These are phyloP conservation scores for Phytophthora palmivora DNA, from an alignment of 352 stramenopile genomes.

Conservation along the genomic window DNA sequence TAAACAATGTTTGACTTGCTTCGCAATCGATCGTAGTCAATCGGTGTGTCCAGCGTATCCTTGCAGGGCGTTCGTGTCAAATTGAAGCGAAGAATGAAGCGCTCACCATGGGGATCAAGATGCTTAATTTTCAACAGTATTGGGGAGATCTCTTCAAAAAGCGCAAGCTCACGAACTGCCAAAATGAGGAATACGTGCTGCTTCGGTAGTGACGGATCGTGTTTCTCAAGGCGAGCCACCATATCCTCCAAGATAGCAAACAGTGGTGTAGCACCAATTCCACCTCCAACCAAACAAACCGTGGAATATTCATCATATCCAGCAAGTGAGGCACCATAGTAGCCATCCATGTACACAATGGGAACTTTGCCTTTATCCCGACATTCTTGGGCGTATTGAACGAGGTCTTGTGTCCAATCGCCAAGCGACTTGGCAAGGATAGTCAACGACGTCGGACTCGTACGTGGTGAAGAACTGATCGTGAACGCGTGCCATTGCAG, in stretches of 20 bases:
- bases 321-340: constrained; percentile 55
- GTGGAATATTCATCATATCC: constrained; percentile 52
- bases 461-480: constrained; percentile 53
- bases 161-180: constrained; percentile 45
- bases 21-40: constrained; percentile 37
- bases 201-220: constrained; percentile 10
- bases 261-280: constrained; percentile 60
- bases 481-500: constrained; percentile 73
- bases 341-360: constrained; percentile 62
- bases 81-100: constrained; percentile 38
- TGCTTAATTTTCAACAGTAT: constrained; percentile 37
- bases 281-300: constrained; percentile 53
- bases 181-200: constrained; percentile 53
- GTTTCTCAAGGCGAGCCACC: constrained; percentile 22
- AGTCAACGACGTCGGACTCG: constrained; percentile 44
- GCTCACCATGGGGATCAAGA: constrained; percentile 31
- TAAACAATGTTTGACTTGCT: constrained; percentile 7
- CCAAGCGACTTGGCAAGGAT: constrained; percentile 60
- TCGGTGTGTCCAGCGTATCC: constrained; percentile 21
- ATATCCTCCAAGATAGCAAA: constrained; percentile 68
- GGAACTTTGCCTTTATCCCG: constrained; percentile 29
- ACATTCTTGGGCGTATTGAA: constrained; percentile 44
- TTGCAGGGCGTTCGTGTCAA: constrained; percentile 40
- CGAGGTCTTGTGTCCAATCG: constrained; percentile 56
- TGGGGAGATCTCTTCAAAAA: constrained; percentile 51